Evolutionary conservation across 2,329 filamentous ascomycete species (phyloP), one percentile per base, ranked within the genome.

Genomic region (Xylariaceae sp.): DNA sequence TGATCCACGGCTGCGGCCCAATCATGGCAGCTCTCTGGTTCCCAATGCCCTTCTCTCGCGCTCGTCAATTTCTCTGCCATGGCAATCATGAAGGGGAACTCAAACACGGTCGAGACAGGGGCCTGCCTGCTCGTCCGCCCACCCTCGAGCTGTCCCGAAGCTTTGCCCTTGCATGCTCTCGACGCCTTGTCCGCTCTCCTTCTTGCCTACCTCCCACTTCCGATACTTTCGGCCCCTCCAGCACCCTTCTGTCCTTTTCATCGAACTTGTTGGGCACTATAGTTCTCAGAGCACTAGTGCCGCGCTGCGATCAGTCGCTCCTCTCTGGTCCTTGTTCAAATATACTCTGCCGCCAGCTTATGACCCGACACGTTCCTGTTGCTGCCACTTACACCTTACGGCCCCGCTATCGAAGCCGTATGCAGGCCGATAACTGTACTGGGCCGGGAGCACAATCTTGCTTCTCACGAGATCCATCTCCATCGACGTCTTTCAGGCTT

Each of bases 171-270:
- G 57, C 60, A 59, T 63, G 56, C 52, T 52, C 40, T 56, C 45
- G 22, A 28, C 22, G 22, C 22, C 22, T 28, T 28, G 22, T 28
- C 22, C 7, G 51, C 49, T 58, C 51, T 57, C 61, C 57, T 57
- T 59, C 57, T 58, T 55, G 60, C 49, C 44, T 51, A 57, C 55
- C 57, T 62, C 58, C 64, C 61, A 58, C 57, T 62, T 64, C 60
- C 63, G 60, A 64, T 51, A 49, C 57, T 51, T 55, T 54, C 54
- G 53, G 56, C 55, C 56, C 48, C 51, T 55, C 48, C 55, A 50
- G 49, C 38, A 44, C 42, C 55, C 49, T 50, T 58, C 50, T 50
- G 45, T 56, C 53, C 56, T 51, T 54, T 45, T 50, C 40, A 50
- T 54, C 56, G 51, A 47, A 51, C 39, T 43, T 45, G 41, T 45